phyloP scores from a whole-genome alignment of 192 early-diverging fungal genomes.

The Umbelopsis isabellina region DNA sequence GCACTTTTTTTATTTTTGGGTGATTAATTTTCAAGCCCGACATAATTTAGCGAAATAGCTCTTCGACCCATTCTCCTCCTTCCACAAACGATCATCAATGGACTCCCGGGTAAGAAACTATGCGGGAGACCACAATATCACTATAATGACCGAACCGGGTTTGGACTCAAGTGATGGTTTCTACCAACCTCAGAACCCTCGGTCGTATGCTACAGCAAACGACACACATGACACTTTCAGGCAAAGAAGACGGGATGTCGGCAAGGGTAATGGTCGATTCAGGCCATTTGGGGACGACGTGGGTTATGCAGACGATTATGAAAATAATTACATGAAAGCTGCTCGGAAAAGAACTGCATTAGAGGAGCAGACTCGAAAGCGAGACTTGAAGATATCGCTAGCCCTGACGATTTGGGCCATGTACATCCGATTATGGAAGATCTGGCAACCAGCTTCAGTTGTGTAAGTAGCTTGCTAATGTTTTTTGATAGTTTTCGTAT shows the following conservation, averaged over 20 bases:
- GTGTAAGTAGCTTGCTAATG: conserved; percentile 34
- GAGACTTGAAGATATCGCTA: conserved; percentile 29
- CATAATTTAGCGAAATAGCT: neutral
- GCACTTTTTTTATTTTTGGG: too few relatives aligned
- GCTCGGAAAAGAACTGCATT: conserved; percentile 11
- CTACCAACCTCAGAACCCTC: neutral
- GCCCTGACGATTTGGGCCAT: conserved; percentile 33
- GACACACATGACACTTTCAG: conserved; percentile 7
- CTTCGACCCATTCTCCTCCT: conserved; percentile 6
- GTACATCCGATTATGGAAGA: conserved; percentile 45
- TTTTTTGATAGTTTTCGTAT: neutral
- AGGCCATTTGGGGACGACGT: neutral
- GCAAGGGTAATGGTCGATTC: neutral
- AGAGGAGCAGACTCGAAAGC: conserved; percentile 22
- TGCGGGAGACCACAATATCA: conserved; percentile 17
- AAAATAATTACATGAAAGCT: conserved; percentile 3
- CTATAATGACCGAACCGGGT: neutral
- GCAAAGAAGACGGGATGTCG: conserved; percentile 8
- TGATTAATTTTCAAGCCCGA: neutral
- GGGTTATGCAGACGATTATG: conserved; percentile 3
- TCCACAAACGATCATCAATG: neutral
- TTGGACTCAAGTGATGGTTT: neutral
- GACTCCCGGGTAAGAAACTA: conserved; percentile 20
- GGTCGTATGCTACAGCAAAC: neutral
- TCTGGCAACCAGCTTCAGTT: conserved; percentile 44